Evolutionary conservation across 306 rosid genomes (phyloP).

Genomic region (Carpinus viminea): DNA sequence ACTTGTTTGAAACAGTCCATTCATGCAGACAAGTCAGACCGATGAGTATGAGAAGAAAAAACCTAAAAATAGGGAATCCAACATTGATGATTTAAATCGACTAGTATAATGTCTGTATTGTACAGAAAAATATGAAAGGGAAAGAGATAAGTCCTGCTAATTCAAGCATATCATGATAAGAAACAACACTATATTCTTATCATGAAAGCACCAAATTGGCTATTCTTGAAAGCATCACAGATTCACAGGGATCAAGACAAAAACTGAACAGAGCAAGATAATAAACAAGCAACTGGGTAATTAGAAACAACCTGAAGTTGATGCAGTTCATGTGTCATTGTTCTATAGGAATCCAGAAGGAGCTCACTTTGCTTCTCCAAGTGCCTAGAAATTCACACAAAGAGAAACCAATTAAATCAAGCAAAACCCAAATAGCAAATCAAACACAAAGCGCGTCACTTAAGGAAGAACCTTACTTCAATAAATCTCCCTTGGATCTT

Average conservation of each 20-base stretch:
- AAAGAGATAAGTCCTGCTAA: neutral
- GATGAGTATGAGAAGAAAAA: neutral
- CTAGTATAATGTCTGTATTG: neutral
- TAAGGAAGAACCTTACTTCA: slow-evolving; percentile 36
- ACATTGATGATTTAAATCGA: neutral
- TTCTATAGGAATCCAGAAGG: slow-evolving; percentile 40
- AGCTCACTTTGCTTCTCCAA: slow-evolving; percentile 62
- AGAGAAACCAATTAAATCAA: neutral
- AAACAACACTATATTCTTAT: neutral
- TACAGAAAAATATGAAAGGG: neutral
- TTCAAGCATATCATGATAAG: neutral
- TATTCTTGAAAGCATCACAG: neutral
- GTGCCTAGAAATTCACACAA: slow-evolving; percentile 32
- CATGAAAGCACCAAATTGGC: neutral
- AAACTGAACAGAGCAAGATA: too few relatives aligned
- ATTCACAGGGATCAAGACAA: neutral
- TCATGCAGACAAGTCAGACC: neutral
- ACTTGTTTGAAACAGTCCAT: neutral
- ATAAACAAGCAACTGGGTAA: neutral
- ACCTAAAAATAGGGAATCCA: neutral
- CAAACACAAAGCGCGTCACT: neutral
- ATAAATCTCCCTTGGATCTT: slow-evolving; percentile 38
- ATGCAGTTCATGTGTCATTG: slow-evolving; percentile 50
- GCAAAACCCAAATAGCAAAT: neutral
- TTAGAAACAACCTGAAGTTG: slow-evolving; percentile 42